Evolutionary conservation across 164 flowering plant species (phyloP), one percentile per base, ranked within the genome.

Genomic region (Stephania yunnanensis): DNA sequence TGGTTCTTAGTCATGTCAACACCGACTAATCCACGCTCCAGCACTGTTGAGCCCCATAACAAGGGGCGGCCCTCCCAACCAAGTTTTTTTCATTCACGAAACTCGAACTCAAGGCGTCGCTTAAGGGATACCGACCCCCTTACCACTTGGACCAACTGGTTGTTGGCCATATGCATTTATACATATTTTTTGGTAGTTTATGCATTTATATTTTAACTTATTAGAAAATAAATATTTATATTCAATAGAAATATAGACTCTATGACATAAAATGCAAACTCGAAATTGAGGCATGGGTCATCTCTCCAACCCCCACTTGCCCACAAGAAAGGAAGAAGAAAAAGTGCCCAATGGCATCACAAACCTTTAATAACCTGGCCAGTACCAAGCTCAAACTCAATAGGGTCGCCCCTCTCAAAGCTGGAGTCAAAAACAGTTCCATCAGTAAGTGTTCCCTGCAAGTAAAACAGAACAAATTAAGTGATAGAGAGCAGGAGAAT

Each of bases 341-440:
- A 70, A 15, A 7, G 6, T 58, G 6, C 17, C 55, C 15, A 44
- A 17, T 25, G 70, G 7, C 12, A 71, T 12, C 64, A 76, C 85
- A n/a, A 15, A 92, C 99, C 98, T 91, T 90, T 91, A 63, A 96
- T 96, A 2, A 96, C 99, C 80, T 94, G 98, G 72, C 99, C 99
- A 69, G 74, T 81, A 68, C 99, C 99, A 86, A 96, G 95, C 81
- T 89, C 94, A 84, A 96, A 96, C 77, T 88, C 94, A 83, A 96
- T 92, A 5, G 99, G 98, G 77, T 92, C 95, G 75, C 91, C 94
- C 84, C 99, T 90, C 75, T 96, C 98, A 83, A 85, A 94, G 81
- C 99, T 96, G 73, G 99, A 96, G 76, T 96, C 99, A 73, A 96
- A 96, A 48, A 96, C 97, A 75, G 97, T 94, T 82, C 98, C 99